phyloP scores from a whole-genome alignment of 495 filamentous ascomycete species.

The Neurospora tetrasperma region DNA sequence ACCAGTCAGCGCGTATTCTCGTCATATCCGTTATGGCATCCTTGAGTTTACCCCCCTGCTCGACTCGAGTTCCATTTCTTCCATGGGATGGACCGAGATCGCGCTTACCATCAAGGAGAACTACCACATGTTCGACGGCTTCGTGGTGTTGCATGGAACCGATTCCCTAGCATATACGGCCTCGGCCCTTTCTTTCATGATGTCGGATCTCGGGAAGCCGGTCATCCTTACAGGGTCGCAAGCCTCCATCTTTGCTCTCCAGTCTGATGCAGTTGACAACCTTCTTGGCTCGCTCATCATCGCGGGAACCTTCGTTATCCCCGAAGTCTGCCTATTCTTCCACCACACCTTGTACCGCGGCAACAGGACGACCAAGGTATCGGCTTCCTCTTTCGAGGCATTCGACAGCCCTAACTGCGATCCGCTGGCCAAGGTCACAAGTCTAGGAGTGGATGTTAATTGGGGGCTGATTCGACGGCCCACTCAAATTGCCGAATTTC shows the following conservation, averaged over 20 bases:
- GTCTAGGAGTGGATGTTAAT: constrained; percentile 69
- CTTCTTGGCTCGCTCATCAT: constrained; percentile 86
- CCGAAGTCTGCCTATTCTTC: constrained; percentile 94
- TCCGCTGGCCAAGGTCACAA: constrained; percentile 70
- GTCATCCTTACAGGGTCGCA: constrained; percentile 88
- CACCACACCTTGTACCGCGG: constrained; percentile 87
- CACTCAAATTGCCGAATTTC: constrained; percentile 60
- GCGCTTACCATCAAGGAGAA: constrained; percentile 60
- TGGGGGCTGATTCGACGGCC: constrained; percentile 76
- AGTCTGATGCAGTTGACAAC: constrained; percentile 95
- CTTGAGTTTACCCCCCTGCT: constrained; percentile 81
- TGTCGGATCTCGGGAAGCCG: constrained; percentile 83
- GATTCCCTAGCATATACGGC: constrained; percentile 88
- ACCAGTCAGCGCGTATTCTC: constrained; percentile 68
- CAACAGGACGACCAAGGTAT: constrained; percentile 82
- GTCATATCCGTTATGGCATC: constrained; percentile 75
- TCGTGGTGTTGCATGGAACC: constrained; percentile 94
- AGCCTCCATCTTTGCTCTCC: constrained; percentile 82
- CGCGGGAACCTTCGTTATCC: constrained; percentile 91
- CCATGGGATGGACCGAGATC: constrained; percentile 83
- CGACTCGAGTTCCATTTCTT: constrained; percentile 87
- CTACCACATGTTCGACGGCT: constrained; percentile 86
- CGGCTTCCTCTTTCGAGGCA: constrained; percentile 74
- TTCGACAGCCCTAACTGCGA: constrained; percentile 79
- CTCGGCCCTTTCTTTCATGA: constrained; percentile 90